A percentile compares a stretch with the other conserved stretches of the same genome.
Conservation (phyloP, 352 stramenopile genomes). For the Phytophthora hibernalis region DNA sequence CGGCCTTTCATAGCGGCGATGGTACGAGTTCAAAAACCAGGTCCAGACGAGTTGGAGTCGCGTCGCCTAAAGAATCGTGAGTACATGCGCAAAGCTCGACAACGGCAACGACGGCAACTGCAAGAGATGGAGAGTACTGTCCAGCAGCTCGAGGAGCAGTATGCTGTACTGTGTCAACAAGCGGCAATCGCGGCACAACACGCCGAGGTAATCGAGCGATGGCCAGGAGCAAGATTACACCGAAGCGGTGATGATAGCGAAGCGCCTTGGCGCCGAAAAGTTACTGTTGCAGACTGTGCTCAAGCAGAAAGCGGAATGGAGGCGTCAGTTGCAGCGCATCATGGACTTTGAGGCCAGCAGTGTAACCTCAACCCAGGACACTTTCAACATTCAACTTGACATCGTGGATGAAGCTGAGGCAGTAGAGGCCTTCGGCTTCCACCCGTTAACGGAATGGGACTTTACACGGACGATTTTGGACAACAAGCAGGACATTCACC, state of each 20-base stretch:
- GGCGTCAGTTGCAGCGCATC: constrained; percentile 36
- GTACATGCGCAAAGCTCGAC: constrained; percentile 43
- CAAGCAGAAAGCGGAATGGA: constrained; percentile 37
- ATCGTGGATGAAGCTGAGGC: constrained; percentile 30
- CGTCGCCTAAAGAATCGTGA: constrained; percentile 39
- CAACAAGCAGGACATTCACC: constrained; percentile 24
- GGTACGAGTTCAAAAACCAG: background rate
- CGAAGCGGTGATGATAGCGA: constrained; percentile 22
- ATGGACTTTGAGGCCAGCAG: constrained; percentile 34
- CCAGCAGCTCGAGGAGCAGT: constrained; percentile 41
- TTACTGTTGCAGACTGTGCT: constrained; percentile 35
- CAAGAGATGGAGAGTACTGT: constrained; percentile 35
- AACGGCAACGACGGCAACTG: constrained; percentile 39
- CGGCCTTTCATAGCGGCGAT: background rate
- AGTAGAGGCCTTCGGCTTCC: constrained; percentile 38
- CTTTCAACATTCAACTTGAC: background rate
- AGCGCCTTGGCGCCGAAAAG: constrained; percentile 50
- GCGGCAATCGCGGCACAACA: background rate
- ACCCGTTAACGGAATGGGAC: constrained; percentile 25
- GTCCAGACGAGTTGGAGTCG: constrained; percentile 13
- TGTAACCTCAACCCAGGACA: background rate
- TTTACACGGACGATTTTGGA: constrained; percentile 43
- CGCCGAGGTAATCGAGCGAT: background rate
- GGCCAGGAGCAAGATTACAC: background rate
- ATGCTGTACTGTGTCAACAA: constrained; percentile 34